Percentiles rank a stretch among this genome's conserved stretches.
Conservation (phyloP, 163 green algal species). For the Chlamydomonas reinhardtii region DNA sequence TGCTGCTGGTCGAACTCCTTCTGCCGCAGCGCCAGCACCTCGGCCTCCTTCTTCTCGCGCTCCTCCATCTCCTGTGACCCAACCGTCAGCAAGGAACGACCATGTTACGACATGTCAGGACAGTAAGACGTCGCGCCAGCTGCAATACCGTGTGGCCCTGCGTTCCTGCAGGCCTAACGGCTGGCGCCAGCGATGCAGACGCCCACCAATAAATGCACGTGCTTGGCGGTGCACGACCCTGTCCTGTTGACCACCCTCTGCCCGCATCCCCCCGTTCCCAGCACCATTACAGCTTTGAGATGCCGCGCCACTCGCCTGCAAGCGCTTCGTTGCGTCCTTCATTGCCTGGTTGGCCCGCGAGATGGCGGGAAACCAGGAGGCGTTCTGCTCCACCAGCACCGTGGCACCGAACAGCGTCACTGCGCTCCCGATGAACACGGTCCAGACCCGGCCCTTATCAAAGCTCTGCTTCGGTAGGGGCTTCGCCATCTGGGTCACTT, state of each 20-base stretch:
- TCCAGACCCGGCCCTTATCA: slow-evolving; percentile 82
- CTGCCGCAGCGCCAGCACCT: slow-evolving; percentile 32
- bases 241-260: too few species aligned
- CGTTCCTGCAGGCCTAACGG: too few species aligned
- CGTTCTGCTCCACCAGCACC: slow-evolving; percentile 82
- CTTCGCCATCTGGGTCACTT: slow-evolving; percentile 69
- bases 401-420: slow-evolving; percentile 73
- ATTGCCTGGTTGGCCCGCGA: slow-evolving; percentile 78
- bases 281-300: too few species aligned
- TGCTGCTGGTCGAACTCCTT: slow-evolving; percentile 25
- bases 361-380: slow-evolving; percentile 82
- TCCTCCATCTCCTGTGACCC: slow-evolving; percentile 11
- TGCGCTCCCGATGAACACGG: slow-evolving; percentile 75
- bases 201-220: too few species aligned
- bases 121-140: too few species aligned
- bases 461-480: slow-evolving; percentile 73
- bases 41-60: slow-evolving; percentile 23
- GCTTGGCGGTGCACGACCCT: too few species aligned
- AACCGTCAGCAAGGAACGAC: background rate
- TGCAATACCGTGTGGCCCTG: too few species aligned
- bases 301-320: background rate
- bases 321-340: slow-evolving; percentile 25
- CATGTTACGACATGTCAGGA: too few species aligned
- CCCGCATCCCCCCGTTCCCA: too few species aligned
- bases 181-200: too few species aligned